Evolutionary conservation across 495 filamentous ascomycete species (phyloP).

Genomic region (Bathelium albidoporum): DNA sequence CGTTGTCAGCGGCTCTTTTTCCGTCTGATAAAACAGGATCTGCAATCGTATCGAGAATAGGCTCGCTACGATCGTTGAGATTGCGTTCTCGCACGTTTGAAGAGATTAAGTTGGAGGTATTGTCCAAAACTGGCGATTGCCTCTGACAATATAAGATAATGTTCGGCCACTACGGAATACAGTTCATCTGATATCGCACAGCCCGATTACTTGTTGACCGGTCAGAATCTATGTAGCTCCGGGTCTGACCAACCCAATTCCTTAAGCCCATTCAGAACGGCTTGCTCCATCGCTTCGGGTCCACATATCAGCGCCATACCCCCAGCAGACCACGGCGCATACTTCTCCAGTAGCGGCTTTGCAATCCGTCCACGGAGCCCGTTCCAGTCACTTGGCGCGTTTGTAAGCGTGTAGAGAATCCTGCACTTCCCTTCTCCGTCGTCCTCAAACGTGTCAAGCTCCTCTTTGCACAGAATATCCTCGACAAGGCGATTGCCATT

Average conservation of each 20-base stretch:
- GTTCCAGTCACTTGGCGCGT: conserved; percentile 52
- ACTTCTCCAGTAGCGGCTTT: conserved; percentile 48
- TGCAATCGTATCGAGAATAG: too few species aligned
- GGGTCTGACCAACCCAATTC: conserved; percentile 53
- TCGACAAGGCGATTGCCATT: conserved; percentile 71
- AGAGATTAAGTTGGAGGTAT: too few species aligned
- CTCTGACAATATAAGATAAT: too few species aligned
- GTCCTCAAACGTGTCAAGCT: conserved; percentile 54
- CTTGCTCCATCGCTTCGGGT: conserved; percentile 67
- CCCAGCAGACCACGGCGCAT: conserved; percentile 42
- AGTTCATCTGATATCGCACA: background rate
- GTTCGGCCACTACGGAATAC: too few species aligned
- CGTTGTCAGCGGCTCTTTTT: too few species aligned
- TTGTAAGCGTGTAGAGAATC: conserved; percentile 64
- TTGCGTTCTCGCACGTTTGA: too few species aligned
- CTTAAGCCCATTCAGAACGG: conserved; percentile 49
- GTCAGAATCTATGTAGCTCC: background rate
- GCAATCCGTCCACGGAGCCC: conserved; percentile 63
- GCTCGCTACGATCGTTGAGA: too few species aligned
- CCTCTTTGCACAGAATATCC: conserved; percentile 75
- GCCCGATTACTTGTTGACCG: background rate
- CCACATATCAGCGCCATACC: conserved; percentile 76
- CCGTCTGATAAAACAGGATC: too few species aligned
- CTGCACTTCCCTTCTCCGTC: conserved; percentile 46
- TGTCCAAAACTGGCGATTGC: too few species aligned